Conservation (phyloP, 1,284 basidiomycete genomes). For the Malassezia equina region DNA sequence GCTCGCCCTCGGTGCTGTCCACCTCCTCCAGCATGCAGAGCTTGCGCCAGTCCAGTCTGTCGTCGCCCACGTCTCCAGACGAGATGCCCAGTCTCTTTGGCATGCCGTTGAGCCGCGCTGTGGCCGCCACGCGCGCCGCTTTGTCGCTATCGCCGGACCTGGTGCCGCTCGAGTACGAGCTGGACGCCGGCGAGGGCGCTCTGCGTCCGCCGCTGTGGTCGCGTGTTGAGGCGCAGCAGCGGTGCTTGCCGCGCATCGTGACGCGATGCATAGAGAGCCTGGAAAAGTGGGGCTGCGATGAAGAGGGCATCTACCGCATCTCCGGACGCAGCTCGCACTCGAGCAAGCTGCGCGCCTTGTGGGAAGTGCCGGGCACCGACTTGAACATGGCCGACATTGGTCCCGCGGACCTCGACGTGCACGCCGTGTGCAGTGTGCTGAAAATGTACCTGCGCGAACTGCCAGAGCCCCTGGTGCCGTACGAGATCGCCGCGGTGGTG, state of each 20-base stretch:
- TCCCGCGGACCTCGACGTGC: conserved; percentile 42
- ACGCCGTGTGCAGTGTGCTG: conserved; percentile 42
- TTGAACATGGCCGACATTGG: conserved; percentile 29
- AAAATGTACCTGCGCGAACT: conserved; percentile 42
- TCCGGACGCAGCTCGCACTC: conserved; percentile 41
- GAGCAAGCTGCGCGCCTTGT: conserved; percentile 25
- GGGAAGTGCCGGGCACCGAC: conserved; percentile 27
- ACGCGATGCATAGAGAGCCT: conserved; percentile 39
- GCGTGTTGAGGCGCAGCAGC: conserved; percentile 24
- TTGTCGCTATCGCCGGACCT: conserved; percentile 14
- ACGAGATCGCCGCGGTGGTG: conserved; percentile 10
- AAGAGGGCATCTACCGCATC: conserved; percentile 44
- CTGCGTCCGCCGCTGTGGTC: conserved; percentile 12
- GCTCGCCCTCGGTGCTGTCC: conserved; percentile 14
- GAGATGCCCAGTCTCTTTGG: conserved; percentile 24
- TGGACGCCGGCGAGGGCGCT: neutral
- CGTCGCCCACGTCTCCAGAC: neutral
- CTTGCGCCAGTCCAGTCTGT: conserved; percentile 2
- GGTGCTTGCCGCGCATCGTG: conserved; percentile 32
- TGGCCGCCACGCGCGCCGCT: conserved; percentile 19
- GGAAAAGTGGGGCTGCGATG: conserved; percentile 35
- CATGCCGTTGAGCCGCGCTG: conserved; percentile 30
- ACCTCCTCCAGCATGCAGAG: conserved; percentile 16
- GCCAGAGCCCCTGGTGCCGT: conserved; percentile 29
- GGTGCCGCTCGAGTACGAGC: neutral